These are phyloP conservation scores for Scorias spongiosa DNA, from an alignment of 2,329 filamentous ascomycete species.

Conservation along the genomic window DNA sequence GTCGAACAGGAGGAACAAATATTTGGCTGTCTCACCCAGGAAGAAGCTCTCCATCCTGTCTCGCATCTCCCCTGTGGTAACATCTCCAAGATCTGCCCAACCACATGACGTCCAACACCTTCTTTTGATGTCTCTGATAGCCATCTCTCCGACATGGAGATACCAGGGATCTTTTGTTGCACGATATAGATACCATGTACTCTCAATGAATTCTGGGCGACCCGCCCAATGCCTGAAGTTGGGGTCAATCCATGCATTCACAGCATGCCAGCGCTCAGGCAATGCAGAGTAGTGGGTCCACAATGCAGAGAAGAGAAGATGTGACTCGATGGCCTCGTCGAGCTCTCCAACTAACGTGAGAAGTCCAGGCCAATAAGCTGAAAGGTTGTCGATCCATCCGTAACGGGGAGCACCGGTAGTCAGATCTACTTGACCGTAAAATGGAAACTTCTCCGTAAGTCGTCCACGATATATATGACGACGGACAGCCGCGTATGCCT, in stretches of 20 bases:
- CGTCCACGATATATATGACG: slow-evolving; percentile 70
- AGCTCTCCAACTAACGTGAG: slow-evolving; percentile 75
- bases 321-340: slow-evolving; percentile 79
- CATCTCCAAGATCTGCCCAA: slow-evolving; percentile 64
- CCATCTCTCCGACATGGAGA: slow-evolving; percentile 90
- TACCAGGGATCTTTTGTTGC: slow-evolving; percentile 95
- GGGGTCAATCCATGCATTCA: slow-evolving; percentile 67
- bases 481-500: slow-evolving; percentile 74
- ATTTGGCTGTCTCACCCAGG: slow-evolving; percentile 89
- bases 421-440: slow-evolving; percentile 83
- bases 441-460: slow-evolving; percentile 61
- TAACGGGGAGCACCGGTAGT: slow-evolving; percentile 76
- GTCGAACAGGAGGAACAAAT: slow-evolving; percentile 84
- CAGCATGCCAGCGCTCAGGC: slow-evolving; percentile 62
- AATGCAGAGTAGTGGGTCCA: slow-evolving; percentile 93
- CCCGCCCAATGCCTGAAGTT: slow-evolving; percentile 91
- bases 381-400: slow-evolving; percentile 91
- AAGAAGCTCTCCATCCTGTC: slow-evolving; percentile 99
- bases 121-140: slow-evolving; percentile 69
- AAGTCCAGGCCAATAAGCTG: slow-evolving; percentile 86
- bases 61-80: slow-evolving; percentile 57
- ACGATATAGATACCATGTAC: slow-evolving; percentile 87
- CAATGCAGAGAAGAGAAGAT: slow-evolving; percentile 77
- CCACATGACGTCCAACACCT: slow-evolving; percentile 84
- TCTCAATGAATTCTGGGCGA: slow-evolving; percentile 91